phyloP scores from a whole-genome alignment of 2,329 filamentous ascomycete species.

The Blumeriella jaapii region DNA sequence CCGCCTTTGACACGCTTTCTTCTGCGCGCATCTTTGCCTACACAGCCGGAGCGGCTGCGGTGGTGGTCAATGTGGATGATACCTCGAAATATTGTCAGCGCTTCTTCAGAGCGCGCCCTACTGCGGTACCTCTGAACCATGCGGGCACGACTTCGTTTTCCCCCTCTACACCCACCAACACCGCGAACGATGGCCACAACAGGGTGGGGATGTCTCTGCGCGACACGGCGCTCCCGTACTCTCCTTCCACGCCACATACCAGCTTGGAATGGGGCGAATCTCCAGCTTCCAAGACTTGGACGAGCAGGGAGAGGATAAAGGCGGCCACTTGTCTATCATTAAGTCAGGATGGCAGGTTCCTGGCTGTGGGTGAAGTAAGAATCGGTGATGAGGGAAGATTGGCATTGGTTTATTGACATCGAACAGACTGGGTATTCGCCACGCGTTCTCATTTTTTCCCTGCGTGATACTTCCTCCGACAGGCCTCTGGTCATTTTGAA shows the following conservation, averaged over 20 bases:
- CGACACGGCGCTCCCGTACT: constrained; percentile 31
- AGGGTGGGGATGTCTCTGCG: constrained; percentile 39
- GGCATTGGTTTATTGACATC: constrained; percentile 24
- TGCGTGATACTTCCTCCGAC: constrained; percentile 70
- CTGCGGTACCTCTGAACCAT: constrained; percentile 51
- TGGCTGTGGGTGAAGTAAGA: constrained; percentile 76
- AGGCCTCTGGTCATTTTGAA: constrained; percentile 72
- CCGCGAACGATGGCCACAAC: constrained; percentile 53
- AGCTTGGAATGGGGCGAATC: constrained; percentile 49
- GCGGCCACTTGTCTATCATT: constrained; percentile 84
- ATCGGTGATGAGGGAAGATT: neutral
- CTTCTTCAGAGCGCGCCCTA: constrained; percentile 81
- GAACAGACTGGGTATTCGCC: constrained; percentile 75
- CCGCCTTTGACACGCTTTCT: constrained; percentile 73
- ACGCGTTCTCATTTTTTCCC: constrained; percentile 78
- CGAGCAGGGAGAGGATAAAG: constrained; percentile 85
- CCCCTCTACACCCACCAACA: constrained; percentile 40
- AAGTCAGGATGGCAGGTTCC: constrained; percentile 73
- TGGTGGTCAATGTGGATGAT: constrained; percentile 69
- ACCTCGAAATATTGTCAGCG: constrained; percentile 57
- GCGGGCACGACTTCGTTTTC: constrained; percentile 43
- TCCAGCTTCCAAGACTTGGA: constrained; percentile 61
- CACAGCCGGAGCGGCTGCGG: constrained; percentile 86
- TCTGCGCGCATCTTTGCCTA: constrained; percentile 68
- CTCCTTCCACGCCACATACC: constrained; percentile 26